Evolutionary conservation across 1,284 basidiomycete genomes (phyloP).

Genomic region (Leccinum angustisporum): DNA sequence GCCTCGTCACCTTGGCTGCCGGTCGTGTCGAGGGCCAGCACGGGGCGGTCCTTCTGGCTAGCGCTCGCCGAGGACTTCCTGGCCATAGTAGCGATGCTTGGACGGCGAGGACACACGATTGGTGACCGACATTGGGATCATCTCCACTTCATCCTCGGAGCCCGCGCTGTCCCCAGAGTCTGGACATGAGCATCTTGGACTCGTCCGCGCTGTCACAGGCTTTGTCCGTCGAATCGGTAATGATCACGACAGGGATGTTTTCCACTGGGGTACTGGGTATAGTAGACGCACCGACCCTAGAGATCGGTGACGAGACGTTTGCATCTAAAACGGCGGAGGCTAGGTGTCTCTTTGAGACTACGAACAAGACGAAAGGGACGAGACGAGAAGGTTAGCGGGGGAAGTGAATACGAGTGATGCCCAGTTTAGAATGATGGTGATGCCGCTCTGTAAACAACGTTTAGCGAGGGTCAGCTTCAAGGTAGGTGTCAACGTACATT

Average conservation of each 20-base stretch:
- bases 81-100: background rate
- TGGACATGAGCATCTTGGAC: constrained; percentile 9
- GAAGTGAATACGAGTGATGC: constrained; percentile 27
- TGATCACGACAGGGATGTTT: constrained; percentile 20
- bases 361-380: constrained; percentile 25
- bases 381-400: constrained; percentile 25
- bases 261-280: constrained; percentile 3
- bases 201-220: constrained; percentile 2
- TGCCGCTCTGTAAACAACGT: constrained; percentile 10
- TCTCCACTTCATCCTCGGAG: constrained; percentile 2
- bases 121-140: constrained; percentile 19
- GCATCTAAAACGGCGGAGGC: constrained; percentile 24
- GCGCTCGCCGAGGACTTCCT: constrained; percentile 3
- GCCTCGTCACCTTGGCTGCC: background rate
- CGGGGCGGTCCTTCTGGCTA: background rate
- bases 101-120: constrained; percentile 18
- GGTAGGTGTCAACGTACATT: constrained; percentile 16
- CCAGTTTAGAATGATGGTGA: constrained; percentile 25
- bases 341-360: constrained; percentile 19
- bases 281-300: background rate
- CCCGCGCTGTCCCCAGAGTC: background rate
- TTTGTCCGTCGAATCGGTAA: constrained; percentile 16
- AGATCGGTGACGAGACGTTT: background rate
- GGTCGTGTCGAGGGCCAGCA: constrained; percentile 3
- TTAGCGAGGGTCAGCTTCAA: background rate